Base-by-base conservation (phyloP, 257 asterid genomes). In the Forsythia viridissima region DNA sequence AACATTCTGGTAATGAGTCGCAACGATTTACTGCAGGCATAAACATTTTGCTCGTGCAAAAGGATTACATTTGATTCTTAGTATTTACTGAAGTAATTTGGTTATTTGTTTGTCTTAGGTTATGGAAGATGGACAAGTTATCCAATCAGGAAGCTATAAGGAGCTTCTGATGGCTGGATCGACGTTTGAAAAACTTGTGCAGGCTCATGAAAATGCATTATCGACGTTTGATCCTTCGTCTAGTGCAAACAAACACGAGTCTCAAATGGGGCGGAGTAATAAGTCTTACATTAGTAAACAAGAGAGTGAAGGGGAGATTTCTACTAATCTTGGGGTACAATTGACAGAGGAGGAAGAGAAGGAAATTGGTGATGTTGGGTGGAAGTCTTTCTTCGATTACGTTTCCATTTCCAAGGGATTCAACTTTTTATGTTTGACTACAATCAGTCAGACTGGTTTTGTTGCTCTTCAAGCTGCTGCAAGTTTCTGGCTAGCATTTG, bases 321-420 rank as follows among this genome's bases (percentile, higher is more conserved):
- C 81, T 15, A 9, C 24, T 13, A 84, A 73, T 2, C 65, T 83
- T 4, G 86, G 79, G 72, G 72, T 36, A 12, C 96, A 92, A 77
- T 67, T 92, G 82, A 92, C 97, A 18, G 92, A 89, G 72, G 96
- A 91, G 74, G 97, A 92, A 74, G 90, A 91, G 87, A 89, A 73
- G 81, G 96, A 77, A 80, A 78, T 81, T 6, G 94, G 91, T 40
- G 90, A 84, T 40, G 79, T 84, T 36, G 90, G 88, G 46, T 85
- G 91, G 87, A 89, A 83, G 72, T 57, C 91, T 37, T 86, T 91
- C 81, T 39, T 30, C 48, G 91, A 88, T 86, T 92, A 91, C 79
- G 39, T 89, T 57, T 67, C 37, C 8, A 69, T 85, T 46, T 86
- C 96, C 13, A 91, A 87, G 55, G 96, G 94, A 80, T 66, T 84